phyloP scores from a whole-genome alignment of 805 yeast species.

The Metschnikowia cubensis region DNA sequence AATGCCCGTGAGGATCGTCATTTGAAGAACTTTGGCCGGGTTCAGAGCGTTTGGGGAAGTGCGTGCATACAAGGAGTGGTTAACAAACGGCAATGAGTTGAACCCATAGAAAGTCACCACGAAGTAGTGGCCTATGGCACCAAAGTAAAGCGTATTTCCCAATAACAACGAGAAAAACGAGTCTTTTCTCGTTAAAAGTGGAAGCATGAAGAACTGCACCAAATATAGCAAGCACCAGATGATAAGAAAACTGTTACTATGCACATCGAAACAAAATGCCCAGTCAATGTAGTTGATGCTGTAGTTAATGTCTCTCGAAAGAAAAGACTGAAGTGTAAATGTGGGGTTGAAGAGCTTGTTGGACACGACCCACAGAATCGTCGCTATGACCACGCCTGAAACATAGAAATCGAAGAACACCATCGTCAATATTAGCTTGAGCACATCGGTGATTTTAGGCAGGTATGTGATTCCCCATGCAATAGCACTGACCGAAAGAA shows the following conservation, averaged over 20 bases:
- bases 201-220: slow-evolving; percentile 38
- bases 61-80: slow-evolving; percentile 15
- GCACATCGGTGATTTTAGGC: slow-evolving; percentile 55
- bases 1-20: slow-evolving; percentile 66
- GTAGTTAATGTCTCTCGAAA: slow-evolving; percentile 11
- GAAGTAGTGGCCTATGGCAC: slow-evolving; percentile 70
- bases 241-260: slow-evolving; percentile 56
- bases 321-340: slow-evolving; percentile 10
- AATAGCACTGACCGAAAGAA: slow-evolving; percentile 68
- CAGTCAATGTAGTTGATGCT: slow-evolving; percentile 60
- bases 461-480: slow-evolving; percentile 89
- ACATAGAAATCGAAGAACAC: slow-evolving; percentile 77
- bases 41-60: slow-evolving; percentile 12
- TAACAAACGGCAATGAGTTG: slow-evolving; percentile 38
- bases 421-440: slow-evolving; percentile 73
- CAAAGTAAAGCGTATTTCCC: slow-evolving; percentile 74
- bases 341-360: slow-evolving; percentile 53
- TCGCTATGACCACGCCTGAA: slow-evolving; percentile 64
- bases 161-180: slow-evolving; percentile 61
- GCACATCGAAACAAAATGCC: slow-evolving; percentile 94
- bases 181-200: slow-evolving; percentile 60
- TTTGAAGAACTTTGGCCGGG: slow-evolving; percentile 45
- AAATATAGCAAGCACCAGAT: slow-evolving; percentile 44
- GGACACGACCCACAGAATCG: slow-evolving; percentile 68
- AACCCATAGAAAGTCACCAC: slow-evolving; percentile 87